Base-by-base conservation (phyloP, 2,329 filamentous ascomycete genomes). In the Beauveria sp. region DNA sequence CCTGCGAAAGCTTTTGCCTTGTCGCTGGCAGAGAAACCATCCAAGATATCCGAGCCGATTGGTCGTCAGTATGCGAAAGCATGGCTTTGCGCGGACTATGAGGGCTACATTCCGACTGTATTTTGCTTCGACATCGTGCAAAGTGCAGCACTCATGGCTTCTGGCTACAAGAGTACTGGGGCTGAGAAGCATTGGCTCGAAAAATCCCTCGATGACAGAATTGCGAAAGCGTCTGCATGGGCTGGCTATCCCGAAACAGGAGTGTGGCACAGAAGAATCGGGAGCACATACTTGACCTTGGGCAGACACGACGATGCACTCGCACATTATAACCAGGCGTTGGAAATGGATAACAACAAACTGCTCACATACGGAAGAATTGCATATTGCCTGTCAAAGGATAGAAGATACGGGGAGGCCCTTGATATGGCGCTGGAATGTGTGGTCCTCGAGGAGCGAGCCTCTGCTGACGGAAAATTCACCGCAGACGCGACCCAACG, bases 121-220 rank as follows among this genome's bases (percentile, higher is more conserved):
- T 75, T 77, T 61, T 78, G 75, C 64, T 77, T 78, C 63, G 74
- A 76, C 60, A 76, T 78, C 43, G 75, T 78, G 4, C 75, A 78
- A 61, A 73, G 70, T 47, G 69, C 77, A 34, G 73, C 75, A 5
- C 73, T 73, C 3, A 72, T 77, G 67, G 69, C 77, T 16, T 70
- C 71, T 1, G 76, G 74, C 2, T 67, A 71, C 58, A 73, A 71
- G 0, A 77, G 73, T 73, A 70, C 70, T 0, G 71, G 75, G 45
- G 72, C 71, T 5, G 71, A 72, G 20, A 64, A 63, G 2, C 70
- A 74, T 63, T 78, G 75, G 75, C 66, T 70, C 0, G 73, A 74
- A 0, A 70, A 74, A 2, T 64, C 73, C 1, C 62, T 75, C 28
- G 66, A 71, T 28, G 65, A 70, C 16, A 70, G 76, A 34, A 72